Evolutionary conservation across 352 stramenopile species (phyloP).

Genomic region (Plasmopara halstedii): DNA sequence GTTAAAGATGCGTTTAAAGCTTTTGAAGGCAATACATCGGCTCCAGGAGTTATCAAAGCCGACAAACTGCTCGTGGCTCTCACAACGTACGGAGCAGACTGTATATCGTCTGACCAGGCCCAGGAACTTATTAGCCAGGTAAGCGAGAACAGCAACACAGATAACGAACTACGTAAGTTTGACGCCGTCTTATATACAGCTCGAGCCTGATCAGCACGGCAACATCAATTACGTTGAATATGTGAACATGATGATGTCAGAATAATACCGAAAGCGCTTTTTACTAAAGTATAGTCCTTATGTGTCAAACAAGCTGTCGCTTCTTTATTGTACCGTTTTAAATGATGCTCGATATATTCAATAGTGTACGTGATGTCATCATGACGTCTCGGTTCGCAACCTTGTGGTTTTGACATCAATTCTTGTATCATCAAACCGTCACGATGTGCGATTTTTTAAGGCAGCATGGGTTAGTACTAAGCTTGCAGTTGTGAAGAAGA

Average conservation of each 20-base stretch:
- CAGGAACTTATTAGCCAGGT: slow-evolving; percentile 88
- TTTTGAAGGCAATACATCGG: slow-evolving; percentile 57
- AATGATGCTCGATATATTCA: too few species aligned
- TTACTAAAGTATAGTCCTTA: too few species aligned
- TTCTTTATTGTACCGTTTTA: too few species aligned
- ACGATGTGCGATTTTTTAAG: too few species aligned
- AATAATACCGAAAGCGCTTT: too few species aligned
- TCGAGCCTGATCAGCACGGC: slow-evolving; percentile 88
- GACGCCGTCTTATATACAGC: slow-evolving; percentile 25
- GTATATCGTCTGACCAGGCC: slow-evolving; percentile 86
- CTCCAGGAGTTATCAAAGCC: slow-evolving; percentile 74
- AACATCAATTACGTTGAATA: slow-evolving; percentile 93
- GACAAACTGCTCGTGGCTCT: slow-evolving; percentile 81
- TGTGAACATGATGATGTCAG: slow-evolving; percentile 94
- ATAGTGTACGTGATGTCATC: too few species aligned
- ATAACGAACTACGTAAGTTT: not conserved
- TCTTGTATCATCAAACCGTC: too few species aligned
- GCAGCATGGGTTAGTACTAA: too few species aligned
- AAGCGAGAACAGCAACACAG: slow-evolving; percentile 2
- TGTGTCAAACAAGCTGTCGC: too few species aligned
- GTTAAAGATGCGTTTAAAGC: slow-evolving; percentile 87
- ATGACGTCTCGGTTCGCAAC: too few species aligned
- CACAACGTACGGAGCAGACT: slow-evolving; percentile 86
- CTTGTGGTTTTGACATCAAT: too few species aligned
- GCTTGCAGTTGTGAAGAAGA: too few species aligned